Evolutionary conservation across 2,329 filamentous ascomycete species (phyloP).

Genomic region (Exophiala bonariae): DNA sequence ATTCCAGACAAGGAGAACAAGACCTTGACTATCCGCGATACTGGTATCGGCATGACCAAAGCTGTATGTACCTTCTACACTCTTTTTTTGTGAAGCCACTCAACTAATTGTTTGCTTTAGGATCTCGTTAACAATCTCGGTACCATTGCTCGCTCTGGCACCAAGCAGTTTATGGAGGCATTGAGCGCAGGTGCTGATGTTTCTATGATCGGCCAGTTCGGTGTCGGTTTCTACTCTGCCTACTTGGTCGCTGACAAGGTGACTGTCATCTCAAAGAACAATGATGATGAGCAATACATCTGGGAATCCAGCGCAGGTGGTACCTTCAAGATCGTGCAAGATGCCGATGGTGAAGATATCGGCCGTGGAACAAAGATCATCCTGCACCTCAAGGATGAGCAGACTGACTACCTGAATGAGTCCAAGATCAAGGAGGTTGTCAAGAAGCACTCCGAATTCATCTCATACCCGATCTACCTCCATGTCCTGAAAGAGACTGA

Average conservation of each 20-base stretch:
- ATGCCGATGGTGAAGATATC: constrained; percentile 86
- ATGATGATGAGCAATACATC: constrained; percentile 99
- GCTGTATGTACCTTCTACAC: constrained; percentile 75
- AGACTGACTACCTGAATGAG: constrained; percentile 97
- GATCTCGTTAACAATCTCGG: constrained; percentile 99
- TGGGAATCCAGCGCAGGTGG: constrained; percentile 98
- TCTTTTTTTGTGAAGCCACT: too few relatives aligned
- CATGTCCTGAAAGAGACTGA: constrained; percentile 99
- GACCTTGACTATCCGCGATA: constrained; percentile 96
- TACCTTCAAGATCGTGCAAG: constrained; percentile 89
- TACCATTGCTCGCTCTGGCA: constrained; percentile 98
- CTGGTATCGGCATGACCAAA: constrained; percentile 99
- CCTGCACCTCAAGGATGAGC: constrained; percentile 99
- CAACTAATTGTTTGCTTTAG: too few relatives aligned
- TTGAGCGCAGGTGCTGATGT: constrained; percentile 97
- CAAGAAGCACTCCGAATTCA: constrained; percentile 99
- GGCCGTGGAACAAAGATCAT: constrained; percentile 97
- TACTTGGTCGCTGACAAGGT: constrained; percentile 98
- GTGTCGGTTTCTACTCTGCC: constrained; percentile 99
- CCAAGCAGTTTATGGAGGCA: constrained; percentile 99
- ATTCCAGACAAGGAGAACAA: constrained; percentile 97
- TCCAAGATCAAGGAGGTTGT: constrained; percentile 99
- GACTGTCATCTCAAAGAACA: constrained; percentile 96
- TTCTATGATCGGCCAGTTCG: constrained; percentile 99
- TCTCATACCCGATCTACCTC: constrained; percentile 99